phyloP scores from a whole-genome alignment of 1,284 basidiomycete genomes.

The Trichosporon sp. region DNA sequence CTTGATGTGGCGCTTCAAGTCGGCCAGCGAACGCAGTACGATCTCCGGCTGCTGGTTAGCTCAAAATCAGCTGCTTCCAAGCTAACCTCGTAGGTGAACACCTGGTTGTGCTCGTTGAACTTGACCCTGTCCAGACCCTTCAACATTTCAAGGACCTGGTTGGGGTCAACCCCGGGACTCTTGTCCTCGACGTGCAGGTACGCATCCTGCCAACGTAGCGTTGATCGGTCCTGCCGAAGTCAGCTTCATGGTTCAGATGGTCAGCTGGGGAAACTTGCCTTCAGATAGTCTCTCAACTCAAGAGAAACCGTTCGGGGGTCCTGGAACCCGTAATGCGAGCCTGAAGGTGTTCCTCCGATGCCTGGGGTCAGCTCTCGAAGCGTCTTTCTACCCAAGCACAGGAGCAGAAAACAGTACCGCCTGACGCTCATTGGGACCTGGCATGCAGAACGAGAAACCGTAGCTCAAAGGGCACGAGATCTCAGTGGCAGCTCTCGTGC shows the following conservation, averaged over 20 bases:
- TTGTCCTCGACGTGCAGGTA: constrained; percentile 44
- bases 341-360: constrained; percentile 20
- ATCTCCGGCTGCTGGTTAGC: constrained; percentile 45
- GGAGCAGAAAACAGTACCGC: too few species aligned
- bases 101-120: constrained; percentile 50
- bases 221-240: constrained; percentile 34
- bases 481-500: too few species aligned
- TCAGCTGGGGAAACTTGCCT: constrained; percentile 30
- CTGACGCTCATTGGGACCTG: too few species aligned
- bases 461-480: too few species aligned
- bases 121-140: constrained; percentile 49
- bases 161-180: constrained; percentile 39
- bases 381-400: too few species aligned
- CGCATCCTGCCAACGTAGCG: constrained; percentile 44
- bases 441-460: too few species aligned
- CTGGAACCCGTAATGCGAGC: constrained; percentile 27
- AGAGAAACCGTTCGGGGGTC: constrained; percentile 44
- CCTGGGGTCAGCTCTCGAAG: constrained; percentile 21
- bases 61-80: too few species aligned
- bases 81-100: constrained; percentile 52
- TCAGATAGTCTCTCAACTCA: constrained; percentile 41
- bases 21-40: constrained; percentile 40
- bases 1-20: constrained; percentile 49
- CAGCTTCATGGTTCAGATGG: neutral
- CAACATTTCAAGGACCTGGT: constrained; percentile 45